These are phyloP conservation scores for Prunella vulgaris DNA, from an alignment of 257 asterid species.

Conservation along the genomic window DNA sequence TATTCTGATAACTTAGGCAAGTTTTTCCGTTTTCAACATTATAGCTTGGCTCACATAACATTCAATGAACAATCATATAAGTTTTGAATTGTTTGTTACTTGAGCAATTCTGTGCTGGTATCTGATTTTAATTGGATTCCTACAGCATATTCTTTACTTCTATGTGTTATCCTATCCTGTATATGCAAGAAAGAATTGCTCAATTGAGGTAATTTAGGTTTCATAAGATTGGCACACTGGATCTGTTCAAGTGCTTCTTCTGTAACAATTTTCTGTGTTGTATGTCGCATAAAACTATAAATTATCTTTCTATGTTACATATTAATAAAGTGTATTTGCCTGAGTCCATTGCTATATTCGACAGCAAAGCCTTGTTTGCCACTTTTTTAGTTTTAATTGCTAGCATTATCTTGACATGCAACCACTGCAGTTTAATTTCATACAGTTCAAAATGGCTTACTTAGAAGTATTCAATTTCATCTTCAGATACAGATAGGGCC, in stretches of 20 bases:
- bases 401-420: neutral
- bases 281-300: neutral
- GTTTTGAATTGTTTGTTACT: neutral
- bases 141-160: neutral
- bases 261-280: neutral
- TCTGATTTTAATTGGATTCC: neutral
- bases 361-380: neutral
- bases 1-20: neutral
- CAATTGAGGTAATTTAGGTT: neutral
- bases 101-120: neutral
- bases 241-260: neutral
- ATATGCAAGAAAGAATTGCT: conserved; percentile 1
- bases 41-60: too few species aligned
- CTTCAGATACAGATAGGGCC: conserved; percentile 42
- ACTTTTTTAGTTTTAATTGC: neutral
- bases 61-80: too few species aligned
- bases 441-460: conserved; percentile 15
- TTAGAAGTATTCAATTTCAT: conserved; percentile 25
- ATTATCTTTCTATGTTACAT: neutral
- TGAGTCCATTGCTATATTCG: neutral
- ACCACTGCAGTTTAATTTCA: neutral
- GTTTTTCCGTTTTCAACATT: neutral
- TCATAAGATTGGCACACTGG: neutral
- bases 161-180: neutral
- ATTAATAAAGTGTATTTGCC: neutral